These are phyloP conservation scores for Borealophlyctis nickersoniae DNA, from an alignment of 192 early-diverging fungal species.

Conservation along the genomic window DNA sequence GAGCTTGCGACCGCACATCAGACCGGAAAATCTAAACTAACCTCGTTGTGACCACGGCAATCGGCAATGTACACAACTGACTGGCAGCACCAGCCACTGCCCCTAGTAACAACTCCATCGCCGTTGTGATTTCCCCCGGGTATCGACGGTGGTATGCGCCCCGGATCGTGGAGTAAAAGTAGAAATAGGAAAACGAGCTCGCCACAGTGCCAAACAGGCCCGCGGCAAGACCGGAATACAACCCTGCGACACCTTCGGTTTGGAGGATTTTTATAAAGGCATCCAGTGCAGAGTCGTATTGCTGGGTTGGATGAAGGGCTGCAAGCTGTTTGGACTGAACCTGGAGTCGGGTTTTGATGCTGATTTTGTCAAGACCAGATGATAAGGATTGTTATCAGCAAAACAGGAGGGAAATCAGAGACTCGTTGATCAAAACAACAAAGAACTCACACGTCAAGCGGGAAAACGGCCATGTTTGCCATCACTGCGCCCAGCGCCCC, in stretches of 20 bases:
- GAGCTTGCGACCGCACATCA: not conserved
- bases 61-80: slow-evolving; percentile 87
- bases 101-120: slow-evolving; percentile 82
- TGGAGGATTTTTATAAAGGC: slow-evolving; percentile 80
- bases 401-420: slow-evolving; percentile 3
- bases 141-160: slow-evolving; percentile 34
- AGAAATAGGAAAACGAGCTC: slow-evolving; percentile 58
- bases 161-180: slow-evolving; percentile 48
- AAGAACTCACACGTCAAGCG: slow-evolving; percentile 87
- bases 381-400: not conserved
- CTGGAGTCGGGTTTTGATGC: slow-evolving; percentile 95
- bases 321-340: slow-evolving; percentile 74
- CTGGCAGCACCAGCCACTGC: slow-evolving; percentile 85
- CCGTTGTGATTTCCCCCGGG: slow-evolving; percentile 66
- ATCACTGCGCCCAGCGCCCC: slow-evolving; percentile 90
- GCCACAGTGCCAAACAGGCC: slow-evolving; percentile 67
- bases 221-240: slow-evolving; percentile 84
- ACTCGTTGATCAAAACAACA: not conserved
- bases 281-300: slow-evolving; percentile 67
- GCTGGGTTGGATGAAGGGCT: slow-evolving; percentile 26
- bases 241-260: slow-evolving; percentile 77
- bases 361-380: slow-evolving; percentile 27
- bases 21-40: slow-evolving; percentile 5
- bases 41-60: slow-evolving; percentile 88
- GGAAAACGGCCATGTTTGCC: slow-evolving; percentile 87